Evolutionary conservation across 2,329 filamentous ascomycete genomes (phyloP), one percentile per base, ranked within the genome.

Genomic region (Ampelomyces quisqualis): DNA sequence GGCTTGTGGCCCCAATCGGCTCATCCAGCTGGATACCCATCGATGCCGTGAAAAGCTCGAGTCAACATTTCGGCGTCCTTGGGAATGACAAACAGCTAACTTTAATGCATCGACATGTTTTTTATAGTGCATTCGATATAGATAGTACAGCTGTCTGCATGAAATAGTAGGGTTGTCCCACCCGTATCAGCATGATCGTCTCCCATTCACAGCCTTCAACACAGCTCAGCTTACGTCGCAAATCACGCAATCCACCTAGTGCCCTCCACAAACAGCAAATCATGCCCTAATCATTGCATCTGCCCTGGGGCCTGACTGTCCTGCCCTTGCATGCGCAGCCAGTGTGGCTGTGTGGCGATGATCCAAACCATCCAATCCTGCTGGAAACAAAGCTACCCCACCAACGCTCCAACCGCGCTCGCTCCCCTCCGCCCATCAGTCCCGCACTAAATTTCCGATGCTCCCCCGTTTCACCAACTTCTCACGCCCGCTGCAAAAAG

Each of bases 161-260:
- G n/a, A n/a, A n/a, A n/a, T n/a, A n/a, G n/a, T n/a, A n/a, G n/a
- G n/a, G n/a, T n/a, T n/a, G n/a, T n/a, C n/a, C n/a, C n/a, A n/a
- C n/a, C n/a, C n/a, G n/a, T n/a, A n/a, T n/a, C 26, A 28, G 26
- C 26, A 28, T 28, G n/a, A 28, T 28, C 26, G n/a, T 28, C 8
- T 11, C 21, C 3, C 7, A 11, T 28, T 14, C 26, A 28, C n/a
- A n/a, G n/a, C n/a, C n/a, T n/a, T n/a, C n/a, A n/a, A n/a, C n/a
- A 14, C 3, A 11, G 15, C 6, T 10, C 26, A 15, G 36, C 32
- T 38, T 30, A 43, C 43, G 43, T 15, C 29, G 34, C 20, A 22
- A 23, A 47, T 47, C 48, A 49, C 51, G 51, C 45, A 44, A 53
- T 51, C 27, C 26, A 13, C 13, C 36, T 31, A n/a, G n/a, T n/a